These are phyloP conservation scores for Erysiphe pisi DNA, from an alignment of 2,329 filamentous ascomycete species.

Conservation along the genomic window DNA sequence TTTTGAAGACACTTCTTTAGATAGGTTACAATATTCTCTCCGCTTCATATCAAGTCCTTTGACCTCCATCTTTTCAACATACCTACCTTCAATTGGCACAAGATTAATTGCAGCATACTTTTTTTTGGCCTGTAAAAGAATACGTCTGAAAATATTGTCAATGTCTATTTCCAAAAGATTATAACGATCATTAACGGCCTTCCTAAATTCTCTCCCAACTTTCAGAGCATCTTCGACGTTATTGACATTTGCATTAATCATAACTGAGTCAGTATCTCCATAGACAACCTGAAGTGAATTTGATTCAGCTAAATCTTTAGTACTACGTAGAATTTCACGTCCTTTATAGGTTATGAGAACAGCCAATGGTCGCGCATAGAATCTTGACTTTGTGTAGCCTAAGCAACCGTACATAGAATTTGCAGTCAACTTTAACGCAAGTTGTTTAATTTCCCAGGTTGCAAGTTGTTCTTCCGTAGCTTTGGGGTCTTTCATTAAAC, in stretches of 20 bases:
- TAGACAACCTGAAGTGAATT: conserved; percentile 93
- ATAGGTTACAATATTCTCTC: conserved; percentile 89
- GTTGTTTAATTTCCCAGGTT: conserved; percentile 96
- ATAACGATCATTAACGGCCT: conserved; percentile 86
- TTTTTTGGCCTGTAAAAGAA: conserved; percentile 94
- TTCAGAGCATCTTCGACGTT: conserved; percentile 82
- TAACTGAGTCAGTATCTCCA: conserved; percentile 97
- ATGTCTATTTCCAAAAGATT: conserved; percentile 93
- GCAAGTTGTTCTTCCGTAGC: conserved; percentile 78
- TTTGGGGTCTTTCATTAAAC: conserved; percentile 86
- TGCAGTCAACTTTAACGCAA: conserved; percentile 91
- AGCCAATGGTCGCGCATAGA: conserved; percentile 88
- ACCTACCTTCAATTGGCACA: conserved; percentile 78
- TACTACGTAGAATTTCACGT: conserved; percentile 90
- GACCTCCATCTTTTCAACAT: conserved; percentile 87
- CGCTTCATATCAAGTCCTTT: conserved; percentile 98
- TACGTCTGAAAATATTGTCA: conserved; percentile 89
- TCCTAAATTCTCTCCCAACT: conserved; percentile 91
- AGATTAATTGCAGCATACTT: conserved; percentile 98
- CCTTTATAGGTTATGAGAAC: conserved; percentile 96
- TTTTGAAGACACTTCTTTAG: conserved; percentile 84
- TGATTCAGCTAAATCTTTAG: conserved; percentile 88
- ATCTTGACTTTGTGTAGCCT: conserved; percentile 91
- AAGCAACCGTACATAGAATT: conserved; percentile 99
- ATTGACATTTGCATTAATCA: conserved; percentile 99